These are phyloP conservation scores for Wallacemonas sp. DNA, from an alignment of 208 protist species.

Conservation along the genomic window DNA sequence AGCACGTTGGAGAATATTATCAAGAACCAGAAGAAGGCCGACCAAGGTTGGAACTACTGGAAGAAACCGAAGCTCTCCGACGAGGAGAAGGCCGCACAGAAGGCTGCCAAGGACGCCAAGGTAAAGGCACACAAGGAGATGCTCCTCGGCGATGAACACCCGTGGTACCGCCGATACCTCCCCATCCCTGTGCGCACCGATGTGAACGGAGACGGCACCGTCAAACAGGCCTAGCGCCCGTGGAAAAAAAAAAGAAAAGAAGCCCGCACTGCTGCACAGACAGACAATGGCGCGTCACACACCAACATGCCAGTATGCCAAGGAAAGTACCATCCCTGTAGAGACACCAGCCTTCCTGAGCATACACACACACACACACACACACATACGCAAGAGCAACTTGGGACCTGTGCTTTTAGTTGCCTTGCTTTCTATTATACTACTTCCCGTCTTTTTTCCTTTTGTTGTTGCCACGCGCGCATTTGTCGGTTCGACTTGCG, in stretches of 20 bases:
- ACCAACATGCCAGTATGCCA: too few species aligned
- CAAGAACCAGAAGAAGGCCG: background rate
- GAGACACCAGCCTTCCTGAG: too few species aligned
- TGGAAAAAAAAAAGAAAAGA: conserved; percentile 6
- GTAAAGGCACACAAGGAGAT: conserved; percentile 19
- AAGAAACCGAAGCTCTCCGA: background rate
- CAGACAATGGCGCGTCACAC: too few species aligned
- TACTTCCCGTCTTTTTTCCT: too few species aligned
- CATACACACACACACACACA: too few species aligned
- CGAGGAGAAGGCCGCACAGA: conserved; percentile 15
- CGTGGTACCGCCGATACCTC: conserved; percentile 35
- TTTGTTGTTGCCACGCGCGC: too few species aligned
- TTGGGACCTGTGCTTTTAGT: too few species aligned
- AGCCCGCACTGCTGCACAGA: too few species aligned
- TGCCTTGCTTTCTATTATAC: too few species aligned
- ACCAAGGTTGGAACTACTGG: background rate
- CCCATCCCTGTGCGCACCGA: conserved; percentile 39
- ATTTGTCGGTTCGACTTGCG: too few species aligned
- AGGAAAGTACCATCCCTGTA: too few species aligned
- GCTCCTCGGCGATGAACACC: conserved; percentile 32
- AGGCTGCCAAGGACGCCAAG: conserved; percentile 9
- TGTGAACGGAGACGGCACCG: conserved; percentile 23
- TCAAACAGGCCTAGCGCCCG: conserved; percentile 2
- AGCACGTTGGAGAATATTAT: conserved; percentile 52
- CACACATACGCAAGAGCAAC: too few species aligned